These are phyloP conservation scores for Fagus sylvatica DNA, from an alignment of 306 rosid genomes.

Conservation along the genomic window DNA sequence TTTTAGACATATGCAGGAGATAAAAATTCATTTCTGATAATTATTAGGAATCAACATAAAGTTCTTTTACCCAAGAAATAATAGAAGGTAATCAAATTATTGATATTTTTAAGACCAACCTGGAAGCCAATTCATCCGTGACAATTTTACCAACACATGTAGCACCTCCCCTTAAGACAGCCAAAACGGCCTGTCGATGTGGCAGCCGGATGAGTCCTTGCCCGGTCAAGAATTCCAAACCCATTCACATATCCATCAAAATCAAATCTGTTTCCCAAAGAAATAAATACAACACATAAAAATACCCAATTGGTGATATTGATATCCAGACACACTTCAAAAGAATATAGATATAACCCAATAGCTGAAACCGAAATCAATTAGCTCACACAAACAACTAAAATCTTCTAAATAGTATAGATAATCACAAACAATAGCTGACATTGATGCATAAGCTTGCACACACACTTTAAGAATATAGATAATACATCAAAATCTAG, in stretches of 20 bases:
- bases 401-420: no score
- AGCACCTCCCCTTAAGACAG: conserved; percentile 73
- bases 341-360: no score
- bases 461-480: not conserved
- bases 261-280: conserved; percentile 74
- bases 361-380: no score
- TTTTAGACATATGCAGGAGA: no score
- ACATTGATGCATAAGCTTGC: not conserved
- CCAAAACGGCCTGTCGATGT: conserved; percentile 59
- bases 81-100: not conserved
- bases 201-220: conserved; percentile 80
- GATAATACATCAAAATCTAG: not conserved
- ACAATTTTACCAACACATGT: conserved; percentile 79
- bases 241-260: conserved; percentile 76
- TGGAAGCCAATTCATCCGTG: conserved; percentile 97
- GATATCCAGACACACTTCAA: no score
- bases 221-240: conserved; percentile 92
- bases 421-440: not conserved
- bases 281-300: not conserved
- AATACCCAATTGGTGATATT: no score
- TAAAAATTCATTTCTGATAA: not conserved
- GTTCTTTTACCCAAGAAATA: no score
- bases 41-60: not conserved
- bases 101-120: conserved; percentile 37
- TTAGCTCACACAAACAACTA: not conserved